Evolutionary conservation across 345 rosid species (phyloP), one percentile per base, ranked within the genome.

Genomic region (Excoecaria cochinchinensis): DNA sequence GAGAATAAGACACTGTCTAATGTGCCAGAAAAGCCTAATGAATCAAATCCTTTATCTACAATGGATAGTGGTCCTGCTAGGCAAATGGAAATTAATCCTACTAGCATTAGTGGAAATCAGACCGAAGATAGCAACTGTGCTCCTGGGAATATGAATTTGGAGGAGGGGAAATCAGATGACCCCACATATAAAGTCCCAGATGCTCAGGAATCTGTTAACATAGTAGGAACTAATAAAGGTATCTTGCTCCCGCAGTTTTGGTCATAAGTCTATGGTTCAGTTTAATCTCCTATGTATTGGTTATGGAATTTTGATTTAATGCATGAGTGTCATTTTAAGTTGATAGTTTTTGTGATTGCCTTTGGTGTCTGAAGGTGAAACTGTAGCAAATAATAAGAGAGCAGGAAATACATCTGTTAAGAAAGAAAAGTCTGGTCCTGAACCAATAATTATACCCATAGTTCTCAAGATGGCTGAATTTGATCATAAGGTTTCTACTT

Each of bases 381-480:
- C 74, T 65, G 61, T 72, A 69, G 83, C 76, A 82, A 87, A 67
- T 72, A 74, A 82, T 13, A 82, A 77, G 64, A 78, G 63, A 67
- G 84, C 73, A 25, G 70, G 69, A 80, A 73, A 70, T 64, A 39
- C 64, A 60, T 62, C 72, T 40, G 79, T 60, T 46, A 85, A 77
- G 79, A 91, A 87, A 76, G 86, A 84, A 68, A 95, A 92, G 82
- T 77, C 90, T 72, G 91, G 91, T 74, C 83, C 91, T 1, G 88
- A 96, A 60, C 94, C 99, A 3, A 86, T 96, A 76, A 82, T 96
- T 59, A 80, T 96, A 73, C 97, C 99, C 55, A 89, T 93, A 71
- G 91, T 93, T 73, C 82, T 93, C 60, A 93, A 90, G 88, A 96
- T 96, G 99, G 88, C 92, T 68, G 92, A 90, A 79, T 96, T 96